These are phyloP conservation scores for Auricularia sp. DNA, from an alignment of 768 basidiomycete species.

Conservation along the genomic window DNA sequence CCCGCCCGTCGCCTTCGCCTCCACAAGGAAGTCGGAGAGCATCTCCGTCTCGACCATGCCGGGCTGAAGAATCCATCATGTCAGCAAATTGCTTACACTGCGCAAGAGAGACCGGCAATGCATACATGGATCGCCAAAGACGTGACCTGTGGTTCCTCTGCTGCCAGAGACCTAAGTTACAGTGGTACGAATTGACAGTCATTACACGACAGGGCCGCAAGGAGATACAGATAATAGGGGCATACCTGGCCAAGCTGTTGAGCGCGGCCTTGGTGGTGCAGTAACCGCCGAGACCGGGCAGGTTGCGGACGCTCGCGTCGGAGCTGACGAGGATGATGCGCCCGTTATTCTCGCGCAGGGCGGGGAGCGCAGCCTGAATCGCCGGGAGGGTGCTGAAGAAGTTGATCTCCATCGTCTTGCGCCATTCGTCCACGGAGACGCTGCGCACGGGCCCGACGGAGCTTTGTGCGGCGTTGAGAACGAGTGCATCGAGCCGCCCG, in stretches of 20 bases:
- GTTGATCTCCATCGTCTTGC: too few relatives aligned
- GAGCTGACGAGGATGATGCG: slow-evolving; percentile 1
- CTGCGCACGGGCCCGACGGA: too few relatives aligned
- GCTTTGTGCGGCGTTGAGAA: too few relatives aligned
- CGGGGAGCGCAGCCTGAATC: background rate
- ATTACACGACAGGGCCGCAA: background rate
- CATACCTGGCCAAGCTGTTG: background rate
- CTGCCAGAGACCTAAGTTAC: background rate
- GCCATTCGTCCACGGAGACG: too few relatives aligned
- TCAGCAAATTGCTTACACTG: background rate
- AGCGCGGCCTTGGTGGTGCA: background rate
- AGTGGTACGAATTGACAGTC: background rate
- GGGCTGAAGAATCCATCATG: background rate
- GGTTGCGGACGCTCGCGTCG: background rate
- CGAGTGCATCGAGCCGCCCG: too few relatives aligned
- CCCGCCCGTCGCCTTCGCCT: too few relatives aligned
- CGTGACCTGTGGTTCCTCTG: background rate
- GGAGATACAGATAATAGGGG: too few relatives aligned
- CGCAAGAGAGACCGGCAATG: background rate
- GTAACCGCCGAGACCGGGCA: background rate
- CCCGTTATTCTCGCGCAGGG: background rate
- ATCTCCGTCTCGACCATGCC: background rate
- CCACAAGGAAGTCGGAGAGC: background rate
- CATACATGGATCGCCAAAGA: background rate
- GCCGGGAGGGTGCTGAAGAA: background rate